Conservation (phyloP, 2,329 filamentous ascomycete genomes). For the Clonostachys rosea region DNA sequence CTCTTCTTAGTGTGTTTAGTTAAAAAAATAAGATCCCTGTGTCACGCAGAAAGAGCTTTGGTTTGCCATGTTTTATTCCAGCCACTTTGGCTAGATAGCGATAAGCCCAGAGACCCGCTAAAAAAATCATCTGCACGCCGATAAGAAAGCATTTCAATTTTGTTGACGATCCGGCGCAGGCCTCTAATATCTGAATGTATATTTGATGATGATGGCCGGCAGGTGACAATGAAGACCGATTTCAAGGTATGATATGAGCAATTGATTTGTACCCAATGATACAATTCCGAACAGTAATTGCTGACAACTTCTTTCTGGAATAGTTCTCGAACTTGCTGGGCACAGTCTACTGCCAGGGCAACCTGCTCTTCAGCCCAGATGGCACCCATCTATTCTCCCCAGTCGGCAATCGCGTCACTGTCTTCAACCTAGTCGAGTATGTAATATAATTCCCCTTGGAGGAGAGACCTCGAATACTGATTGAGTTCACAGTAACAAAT, state of each 20-base stretch:
- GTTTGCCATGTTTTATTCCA: too few relatives aligned
- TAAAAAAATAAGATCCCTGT: too few relatives aligned
- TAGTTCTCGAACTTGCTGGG: conserved; percentile 98
- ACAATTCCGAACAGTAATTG: not conserved
- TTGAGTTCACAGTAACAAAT: conserved; percentile 64
- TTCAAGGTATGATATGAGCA: conserved; percentile 70
- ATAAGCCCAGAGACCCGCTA: conserved; percentile 6
- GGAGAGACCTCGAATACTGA: not conserved
- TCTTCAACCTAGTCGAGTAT: conserved; percentile 95
- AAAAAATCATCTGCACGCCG: conserved; percentile 15
- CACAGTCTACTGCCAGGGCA: conserved; percentile 97
- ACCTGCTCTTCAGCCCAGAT: conserved; percentile 93
- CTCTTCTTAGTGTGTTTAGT: too few relatives aligned
- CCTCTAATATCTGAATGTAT: conserved; percentile 13
- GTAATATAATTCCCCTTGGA: conserved; percentile 12
- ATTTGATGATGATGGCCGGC: conserved; percentile 18
- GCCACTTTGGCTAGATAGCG: not conserved
- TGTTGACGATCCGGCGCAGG: conserved; percentile 5
- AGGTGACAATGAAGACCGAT: conserved; percentile 89
- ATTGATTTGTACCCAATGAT: not conserved
- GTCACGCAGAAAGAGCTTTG: too few relatives aligned
- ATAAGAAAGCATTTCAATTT: conserved; percentile 13
- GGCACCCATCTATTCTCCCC: conserved; percentile 93
- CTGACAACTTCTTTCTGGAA: conserved; percentile 3
- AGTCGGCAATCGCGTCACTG: conserved; percentile 90